These are phyloP conservation scores for Prosopis cineraria DNA, from an alignment of 306 rosid species.

Conservation along the genomic window DNA sequence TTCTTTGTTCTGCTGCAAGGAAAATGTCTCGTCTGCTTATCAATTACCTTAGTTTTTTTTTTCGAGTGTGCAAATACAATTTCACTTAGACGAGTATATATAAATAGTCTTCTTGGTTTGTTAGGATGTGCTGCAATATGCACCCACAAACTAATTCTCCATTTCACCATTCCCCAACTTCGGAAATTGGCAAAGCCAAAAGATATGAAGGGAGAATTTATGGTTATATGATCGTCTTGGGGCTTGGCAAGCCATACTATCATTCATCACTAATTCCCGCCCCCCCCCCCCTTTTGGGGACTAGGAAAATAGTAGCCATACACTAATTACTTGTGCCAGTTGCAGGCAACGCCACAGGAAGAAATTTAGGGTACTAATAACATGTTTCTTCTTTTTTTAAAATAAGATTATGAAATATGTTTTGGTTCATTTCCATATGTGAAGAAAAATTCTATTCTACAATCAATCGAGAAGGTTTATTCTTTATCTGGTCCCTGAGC, in stretches of 20 bases:
- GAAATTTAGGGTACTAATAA: background rate
- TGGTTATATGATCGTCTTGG: background rate
- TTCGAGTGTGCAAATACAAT: conserved; percentile 6
- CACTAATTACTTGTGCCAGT: background rate
- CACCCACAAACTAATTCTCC: background rate
- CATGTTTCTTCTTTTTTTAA: background rate
- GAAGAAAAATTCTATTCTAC: background rate
- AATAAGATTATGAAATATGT: background rate
- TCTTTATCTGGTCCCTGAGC: background rate
- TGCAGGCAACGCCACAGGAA: background rate
- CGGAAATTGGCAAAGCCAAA: background rate
- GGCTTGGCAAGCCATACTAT: background rate
- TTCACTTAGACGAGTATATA: background rate
- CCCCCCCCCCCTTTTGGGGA: background rate
- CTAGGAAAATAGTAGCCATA: background rate
- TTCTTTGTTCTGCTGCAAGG: conserved; percentile 31
- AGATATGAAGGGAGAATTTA: background rate
- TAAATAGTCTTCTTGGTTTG: background rate
- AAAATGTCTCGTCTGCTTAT: conserved; percentile 17
- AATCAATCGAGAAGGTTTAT: background rate
- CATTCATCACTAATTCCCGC: background rate
- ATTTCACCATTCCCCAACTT: background rate
- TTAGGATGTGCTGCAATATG: background rate
- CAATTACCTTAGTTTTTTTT: conserved; percentile 22
- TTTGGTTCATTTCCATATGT: background rate